Evolutionary conservation across 768 basidiomycete genomes (phyloP), one percentile per base, ranked within the genome.

Genomic region (Suillus subalutaceus): DNA sequence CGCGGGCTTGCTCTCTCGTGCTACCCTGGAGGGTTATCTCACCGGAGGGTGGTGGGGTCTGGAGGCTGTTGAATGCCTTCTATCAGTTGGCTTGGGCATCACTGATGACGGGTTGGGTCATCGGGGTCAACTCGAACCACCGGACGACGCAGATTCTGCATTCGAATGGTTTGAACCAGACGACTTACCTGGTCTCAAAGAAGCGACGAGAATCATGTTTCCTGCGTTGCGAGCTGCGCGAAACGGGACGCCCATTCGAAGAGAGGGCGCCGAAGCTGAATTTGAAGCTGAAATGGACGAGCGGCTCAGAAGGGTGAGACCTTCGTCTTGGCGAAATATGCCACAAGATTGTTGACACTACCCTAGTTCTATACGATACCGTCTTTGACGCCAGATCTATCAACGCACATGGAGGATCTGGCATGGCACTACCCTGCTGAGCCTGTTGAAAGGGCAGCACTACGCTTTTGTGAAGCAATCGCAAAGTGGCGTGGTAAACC

Each of bases 401-500:
- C 90, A 4, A 90, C 89, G 1, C 91, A 94, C 69, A 87, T 94
- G 87, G 91, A 92, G 72, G 79, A 78, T 64, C 55, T 79, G 37
- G 90, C 91, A 2, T 90, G 89, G 86, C 86, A 88, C 70, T 94
- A 89, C 73, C 92, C 93, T 38, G 88, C 90, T 1, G 92, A 94
- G 71, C 89, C 91, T 26, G 85, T 94, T 18, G 93, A 95, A 72
- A 84, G 92, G 23, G 88, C 90, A 37, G 87, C 90, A 0, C 82
- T 93, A 6, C 81, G 91, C 60, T 95, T 92, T 72, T 93, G 89
- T 72, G 93, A 95, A 73, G 91, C 91, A 43, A 83, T 94, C 53
- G 87, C 90, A 1, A 85, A 85, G 62, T 95, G 93, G 93, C 80
- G 92, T 70, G 93, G 93, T 3, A 91, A 90, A 72, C 93, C 93